Base-by-base conservation (phyloP, 2,329 filamentous ascomycete species). In the Aspergillus amoenus region DNA sequence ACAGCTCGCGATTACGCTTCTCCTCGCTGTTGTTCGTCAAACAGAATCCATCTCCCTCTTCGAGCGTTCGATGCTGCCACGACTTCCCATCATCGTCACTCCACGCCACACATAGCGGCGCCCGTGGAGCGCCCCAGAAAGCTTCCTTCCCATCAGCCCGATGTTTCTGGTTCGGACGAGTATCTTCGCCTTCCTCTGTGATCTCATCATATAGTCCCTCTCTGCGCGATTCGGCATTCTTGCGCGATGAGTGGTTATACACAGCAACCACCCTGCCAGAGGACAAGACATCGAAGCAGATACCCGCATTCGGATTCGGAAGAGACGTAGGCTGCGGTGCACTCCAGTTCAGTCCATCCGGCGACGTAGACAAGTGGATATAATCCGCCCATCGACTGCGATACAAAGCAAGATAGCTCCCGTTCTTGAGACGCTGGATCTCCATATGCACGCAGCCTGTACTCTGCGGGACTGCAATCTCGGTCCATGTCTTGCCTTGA, bases 61-160 rank as follows among this genome's bases (percentile, higher is more conserved):
- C 43, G 5, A 54, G 22, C 0, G 22, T 48, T 11, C 52, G 52
- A 15, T 32, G 30, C 32, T 34, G 5, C 52, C 52, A 54, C 15
- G 32, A 34, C 15, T 17, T 40, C 3, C 52, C 52, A 34, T 46
- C 52, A 13, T 54, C 52, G n/a, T 68, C 64, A 52, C 65, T 67
- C 64, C 65, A 67, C 5, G 65, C 65, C 45, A 66, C 55, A 27
- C 49, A 60, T 15, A 67, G 52, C 4, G 65, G 65, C 13, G 64
- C 65, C 15, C 65, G 49, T 6, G 77, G 77, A 0, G 76, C 75
- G 13, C 78, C 78, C 78, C 77, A 80, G 21, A 79, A 73, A 0
- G 77, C 77, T 4, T 71, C 69, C 52, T 73, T 77, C 1, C 70
- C 73, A 46, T 73, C 49, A 3, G 12, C 39, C 4, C 45, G 18